Conservation (phyloP, 2,329 filamentous ascomycete genomes). For the Aspergillus arachidicola region DNA sequence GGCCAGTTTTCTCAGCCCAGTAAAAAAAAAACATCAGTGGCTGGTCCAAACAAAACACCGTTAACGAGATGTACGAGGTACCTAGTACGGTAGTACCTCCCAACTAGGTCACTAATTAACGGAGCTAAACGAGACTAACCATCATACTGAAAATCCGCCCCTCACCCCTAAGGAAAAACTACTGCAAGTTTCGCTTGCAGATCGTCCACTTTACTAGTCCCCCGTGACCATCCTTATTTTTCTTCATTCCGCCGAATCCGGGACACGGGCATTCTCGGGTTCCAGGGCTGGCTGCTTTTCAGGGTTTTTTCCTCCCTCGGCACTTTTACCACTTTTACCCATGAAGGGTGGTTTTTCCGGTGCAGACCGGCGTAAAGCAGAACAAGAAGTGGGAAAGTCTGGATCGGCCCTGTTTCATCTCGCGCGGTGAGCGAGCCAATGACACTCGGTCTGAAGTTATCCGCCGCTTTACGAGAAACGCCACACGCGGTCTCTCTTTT, state of each 20-base stretch:
- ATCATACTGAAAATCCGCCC: background rate
- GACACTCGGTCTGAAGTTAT: background rate
- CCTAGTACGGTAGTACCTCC: background rate
- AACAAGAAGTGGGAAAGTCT: conserved; percentile 20
- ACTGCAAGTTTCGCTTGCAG: conserved; percentile 21
- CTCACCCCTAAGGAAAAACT: background rate
- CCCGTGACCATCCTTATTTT: conserved; percentile 1
- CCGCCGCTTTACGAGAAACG: background rate
- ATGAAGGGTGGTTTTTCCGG: conserved; percentile 1
- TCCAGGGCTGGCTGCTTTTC: conserved; percentile 3
- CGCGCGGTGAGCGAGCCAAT: background rate
- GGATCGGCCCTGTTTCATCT: conserved; percentile 22
- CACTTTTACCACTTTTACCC: conserved; percentile 16
- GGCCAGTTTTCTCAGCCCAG: background rate
- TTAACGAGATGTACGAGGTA: background rate
- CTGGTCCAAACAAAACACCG: background rate
- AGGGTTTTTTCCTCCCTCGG: conserved; percentile 16
- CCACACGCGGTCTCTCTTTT: background rate
- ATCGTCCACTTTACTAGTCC: conserved; percentile 14
- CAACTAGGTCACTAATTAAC: background rate
- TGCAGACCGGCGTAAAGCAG: conserved; percentile 23
- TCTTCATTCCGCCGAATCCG: conserved; percentile 19
- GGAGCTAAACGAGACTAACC: background rate
- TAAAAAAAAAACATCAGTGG: background rate
- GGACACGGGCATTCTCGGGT: conserved; percentile 10